Evolutionary conservation across 192 early-diverging fungal species (phyloP), one percentile per base, ranked within the genome.

Genomic region (Coemansia sp.): DNA sequence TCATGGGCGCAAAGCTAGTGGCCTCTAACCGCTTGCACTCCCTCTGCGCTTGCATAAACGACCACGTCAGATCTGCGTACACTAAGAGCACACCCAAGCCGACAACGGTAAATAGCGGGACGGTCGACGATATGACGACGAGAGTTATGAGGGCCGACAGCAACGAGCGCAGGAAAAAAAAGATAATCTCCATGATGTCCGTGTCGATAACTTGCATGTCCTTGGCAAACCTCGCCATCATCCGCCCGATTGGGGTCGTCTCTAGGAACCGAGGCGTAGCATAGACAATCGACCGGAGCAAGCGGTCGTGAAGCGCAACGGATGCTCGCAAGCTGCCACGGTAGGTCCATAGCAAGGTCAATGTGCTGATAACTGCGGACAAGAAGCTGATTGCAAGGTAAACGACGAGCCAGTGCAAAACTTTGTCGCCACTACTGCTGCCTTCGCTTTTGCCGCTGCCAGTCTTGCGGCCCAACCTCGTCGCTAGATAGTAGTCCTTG

Each of bases 211-310:
- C 87, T 16, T 89, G 88, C 58, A 96, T 88, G 81, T 97, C 93
- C 36, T 90, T 90, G 47, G 90, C 87, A 68, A 94, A 94, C 39
- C 95, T 78, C 69, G 94, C 94, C 71, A 91, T 88, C 43, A 94
- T 92, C 16, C 91, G 85, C 18, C 94, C 94, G 18, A 92, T 75
- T 8, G 95, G 95, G 8, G 91, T 93, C 5, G 90, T 87, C 57
- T 95, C 93, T 68, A 92, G 94, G 87, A 95, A 95, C 24, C 90
- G 88, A 44, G 95, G 84, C 66, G 91, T 92, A 7, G 92, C 90
- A 29, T 86, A 80, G 13, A 89, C 65, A n/a, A 94, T 79, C 41
- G 85, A 71, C n/a, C 72, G 69, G 24, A 92, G 53, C 22, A 92
- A 72, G n/a, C 81, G 71, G 39, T 73, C 64, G 61, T 93, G 91